A percentile compares a stretch with the other conserved stretches of the same genome.
Evolutionary conservation across 2,329 filamentous ascomycete species (phyloP).

Genomic region (Xylariaceae sp.): DNA sequence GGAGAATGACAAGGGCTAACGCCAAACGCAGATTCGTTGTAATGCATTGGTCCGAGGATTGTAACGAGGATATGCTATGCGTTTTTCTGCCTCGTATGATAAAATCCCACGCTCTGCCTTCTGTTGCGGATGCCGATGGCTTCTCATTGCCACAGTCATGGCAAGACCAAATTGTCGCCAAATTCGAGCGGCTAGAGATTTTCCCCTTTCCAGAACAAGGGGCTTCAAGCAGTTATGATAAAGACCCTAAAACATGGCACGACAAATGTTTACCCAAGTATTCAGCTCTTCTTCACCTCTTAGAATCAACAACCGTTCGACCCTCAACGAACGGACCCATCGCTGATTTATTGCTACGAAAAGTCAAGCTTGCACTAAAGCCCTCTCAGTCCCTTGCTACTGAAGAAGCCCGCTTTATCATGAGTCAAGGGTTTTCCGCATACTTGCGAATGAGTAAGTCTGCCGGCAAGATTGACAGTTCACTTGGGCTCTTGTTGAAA

Average conservation of each 20-base stretch:
- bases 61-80: slow-evolving; percentile 70
- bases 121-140: slow-evolving; percentile 53
- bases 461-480: slow-evolving; percentile 59
- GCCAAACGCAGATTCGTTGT: slow-evolving; percentile 68
- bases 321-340: slow-evolving; percentile 69
- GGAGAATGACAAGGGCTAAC: slow-evolving; percentile 29
- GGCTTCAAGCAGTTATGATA: slow-evolving; percentile 53
- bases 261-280: slow-evolving; percentile 68
- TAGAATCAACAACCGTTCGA: slow-evolving; percentile 64
- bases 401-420: slow-evolving; percentile 71
- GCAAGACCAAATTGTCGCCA: slow-evolving; percentile 73
- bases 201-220: slow-evolving; percentile 67
- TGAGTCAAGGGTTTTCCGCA: slow-evolving; percentile 73
- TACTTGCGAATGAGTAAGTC: slow-evolving; percentile 68
- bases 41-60: slow-evolving; percentile 68
- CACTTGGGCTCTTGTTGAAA: slow-evolving; percentile 67
- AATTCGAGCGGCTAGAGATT: slow-evolving; percentile 67
- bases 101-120: slow-evolving; percentile 56
- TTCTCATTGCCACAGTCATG: slow-evolving; percentile 66
- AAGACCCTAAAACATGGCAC: slow-evolving; percentile 64
- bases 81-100: slow-evolving; percentile 69
- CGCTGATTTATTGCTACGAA: slow-evolving; percentile 65
- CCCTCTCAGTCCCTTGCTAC: slow-evolving; percentile 61
- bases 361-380: slow-evolving; percentile 66
- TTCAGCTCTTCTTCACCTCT: slow-evolving; percentile 65